Base-by-base conservation (phyloP, 768 basidiomycete species). In the Mycena vulgaris region DNA sequence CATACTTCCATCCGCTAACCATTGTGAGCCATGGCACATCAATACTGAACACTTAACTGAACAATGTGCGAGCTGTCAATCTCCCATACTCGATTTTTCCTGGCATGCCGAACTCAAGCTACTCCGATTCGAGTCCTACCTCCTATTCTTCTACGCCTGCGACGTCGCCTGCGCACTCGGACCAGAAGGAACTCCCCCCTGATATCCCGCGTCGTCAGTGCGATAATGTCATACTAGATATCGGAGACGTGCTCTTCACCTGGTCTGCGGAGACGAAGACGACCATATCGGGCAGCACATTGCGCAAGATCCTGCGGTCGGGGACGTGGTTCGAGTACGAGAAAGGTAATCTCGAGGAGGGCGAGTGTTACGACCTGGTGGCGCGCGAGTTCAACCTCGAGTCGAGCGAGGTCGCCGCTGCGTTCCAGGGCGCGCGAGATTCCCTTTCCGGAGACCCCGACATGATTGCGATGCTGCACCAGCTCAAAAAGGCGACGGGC, bases 161-260 rank as follows among this genome's bases (percentile, higher is more conserved):
- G 35, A 37, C 35, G 14, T 37, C 35, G 35, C 35, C 35, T 14
- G 8, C 35, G 35, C 35, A 6, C 35, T 14, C 35, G 14, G 35
- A 7, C 35, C 35, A 37, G 35, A 37, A 37, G 35, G 35, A 37
- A 37, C 35, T 37, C 35, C 35, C 14, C 14, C 35, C 35, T 14
- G 35, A 37, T 7, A 37, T 37, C 14, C 14, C 35, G 6, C 35
- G 35, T 14, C 35, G 35, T 6, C 35, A 37, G 14, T 37, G 35
- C 35, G 35, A 37, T 14, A 37, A 37, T 37, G 77, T 88, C 71
- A 83, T 89, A 73, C 83, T 88, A 75, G 88, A 89, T 75, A 78
- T 89, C 31, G 88, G 88, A 23, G 88, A 89, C 72, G 88, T 89
- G 8, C 79, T 89, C 55, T 89, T 89, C 76, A 81, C 81, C 45